phyloP scores from a whole-genome alignment of 768 basidiomycete species.

The Macrolepiota albuminosa region DNA sequence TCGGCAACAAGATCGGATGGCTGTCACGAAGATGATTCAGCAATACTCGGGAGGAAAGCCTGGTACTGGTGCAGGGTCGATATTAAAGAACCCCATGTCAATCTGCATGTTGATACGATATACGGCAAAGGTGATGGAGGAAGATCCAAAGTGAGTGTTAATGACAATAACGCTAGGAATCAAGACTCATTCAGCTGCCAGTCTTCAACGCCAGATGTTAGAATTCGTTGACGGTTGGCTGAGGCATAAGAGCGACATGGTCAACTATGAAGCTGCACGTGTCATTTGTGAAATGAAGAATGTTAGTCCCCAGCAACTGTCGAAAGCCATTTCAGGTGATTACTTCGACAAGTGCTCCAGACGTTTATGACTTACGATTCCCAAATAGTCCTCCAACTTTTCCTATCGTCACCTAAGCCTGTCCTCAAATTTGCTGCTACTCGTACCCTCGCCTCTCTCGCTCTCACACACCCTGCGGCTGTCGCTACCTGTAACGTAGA shows the following conservation, averaged over 20 bases:
- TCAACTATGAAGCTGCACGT: conserved; percentile 97
- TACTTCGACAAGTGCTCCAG: conserved; percentile 7
- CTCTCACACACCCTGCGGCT: conserved; percentile 78
- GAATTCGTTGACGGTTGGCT: conserved; percentile 94
- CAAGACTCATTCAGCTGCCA: conserved; percentile 24
- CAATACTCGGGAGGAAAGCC: conserved; percentile 89
- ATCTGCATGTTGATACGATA: conserved; percentile 98
- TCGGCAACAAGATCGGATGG: conserved; percentile 97
- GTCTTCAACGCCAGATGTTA: conserved; percentile 87
- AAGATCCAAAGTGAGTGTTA: conserved; percentile 89
- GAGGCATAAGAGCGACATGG: conserved; percentile 99
- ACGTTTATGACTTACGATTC: conserved; percentile 6
- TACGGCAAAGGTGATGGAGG: conserved; percentile 98
- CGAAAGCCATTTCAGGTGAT: conserved; percentile 85
- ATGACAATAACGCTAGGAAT: background rate
- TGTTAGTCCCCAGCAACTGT: conserved; percentile 70
- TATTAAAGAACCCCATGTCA: conserved; percentile 93
- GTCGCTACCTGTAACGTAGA: conserved; percentile 95
- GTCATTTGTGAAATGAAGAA: conserved; percentile 96
- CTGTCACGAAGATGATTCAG: conserved; percentile 98
- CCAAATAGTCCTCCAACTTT: conserved; percentile 79
- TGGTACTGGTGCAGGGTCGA: conserved; percentile 75
- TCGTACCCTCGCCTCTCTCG: conserved; percentile 86
- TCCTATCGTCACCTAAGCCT: conserved; percentile 92
- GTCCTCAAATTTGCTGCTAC: conserved; percentile 97